Percentiles rank a stretch among this genome's conserved stretches.
Conservation (phyloP, 2,329 filamentous ascomycete genomes). For the Grosmannia huntii region DNA sequence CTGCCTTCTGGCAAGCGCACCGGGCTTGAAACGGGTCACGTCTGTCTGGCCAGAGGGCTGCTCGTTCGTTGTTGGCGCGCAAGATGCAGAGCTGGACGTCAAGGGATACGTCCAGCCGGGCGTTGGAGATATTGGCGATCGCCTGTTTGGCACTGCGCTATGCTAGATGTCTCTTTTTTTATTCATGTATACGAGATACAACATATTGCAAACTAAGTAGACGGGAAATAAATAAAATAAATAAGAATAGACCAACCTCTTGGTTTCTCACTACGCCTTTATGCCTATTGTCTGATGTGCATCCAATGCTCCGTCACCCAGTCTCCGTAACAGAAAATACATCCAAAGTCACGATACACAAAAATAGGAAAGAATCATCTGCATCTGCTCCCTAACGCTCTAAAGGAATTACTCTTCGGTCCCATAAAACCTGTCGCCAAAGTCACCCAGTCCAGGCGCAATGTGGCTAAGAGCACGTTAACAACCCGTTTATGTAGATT, state of each 20-base stretch:
- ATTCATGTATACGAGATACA: not conserved
- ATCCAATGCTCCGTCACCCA: too few species aligned
- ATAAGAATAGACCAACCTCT: not conserved
- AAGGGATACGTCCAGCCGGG: slow-evolving; percentile 84
- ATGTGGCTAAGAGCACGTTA: not conserved
- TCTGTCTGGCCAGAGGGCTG: slow-evolving; percentile 64
- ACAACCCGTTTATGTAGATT: too few species aligned
- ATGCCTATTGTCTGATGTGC: too few species aligned
- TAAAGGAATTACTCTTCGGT: not conserved
- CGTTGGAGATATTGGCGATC: slow-evolving; percentile 78
- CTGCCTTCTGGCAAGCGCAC: slow-evolving; percentile 56
- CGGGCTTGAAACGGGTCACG: slow-evolving; percentile 58
- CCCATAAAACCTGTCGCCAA: slow-evolving; percentile 3
- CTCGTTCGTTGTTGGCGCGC: slow-evolving; percentile 67
- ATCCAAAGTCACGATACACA: too few species aligned
- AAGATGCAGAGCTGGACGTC: slow-evolving; percentile 62
- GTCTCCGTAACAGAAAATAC: too few species aligned
- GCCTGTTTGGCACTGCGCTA: slow-evolving; percentile 44
- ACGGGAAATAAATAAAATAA: not conserved
- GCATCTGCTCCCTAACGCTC: too few species aligned
- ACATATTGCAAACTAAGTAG: not conserved
- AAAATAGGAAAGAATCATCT: too few species aligned
- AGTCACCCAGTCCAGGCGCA: slow-evolving; percentile 1
- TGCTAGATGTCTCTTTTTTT: not conserved
- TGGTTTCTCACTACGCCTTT: too few species aligned